Base-by-base conservation (phyloP, 129 eudicot species). In the Cynara cardunculus region DNA sequence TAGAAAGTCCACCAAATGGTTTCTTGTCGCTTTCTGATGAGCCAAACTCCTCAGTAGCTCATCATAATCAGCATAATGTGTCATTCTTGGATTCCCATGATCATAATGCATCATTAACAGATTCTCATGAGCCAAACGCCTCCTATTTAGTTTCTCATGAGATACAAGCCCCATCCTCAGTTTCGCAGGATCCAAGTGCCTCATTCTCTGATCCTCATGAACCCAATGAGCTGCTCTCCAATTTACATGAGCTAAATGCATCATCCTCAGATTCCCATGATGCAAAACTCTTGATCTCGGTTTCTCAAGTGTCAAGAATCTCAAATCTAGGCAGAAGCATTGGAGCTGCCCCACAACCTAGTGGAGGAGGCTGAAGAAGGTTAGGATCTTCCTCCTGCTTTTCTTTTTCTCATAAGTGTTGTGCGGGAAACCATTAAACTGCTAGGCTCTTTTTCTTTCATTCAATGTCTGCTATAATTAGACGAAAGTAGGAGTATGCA, bases 1-100 rank as follows among this genome's bases (percentile, higher is more conserved):
- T 83, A 59, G 82, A 77, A 77, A 77, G 82, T 83, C 82, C 82
- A 56, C 86, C 82, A 1, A 78, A 83, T 77, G 82, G 74, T 70
- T 53, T 82, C 78, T 53, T 76, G 72, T 76, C 41, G 1, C 67
- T 76, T 70, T 71, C 81, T 70, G 77, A 82, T 35, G 81, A 69
- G 31, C 85, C 82, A 21, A 69, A 53, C 44, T 71, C 78, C 46
- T 34, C 77, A 30, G 59, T 53, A 69, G 73, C 31, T 82, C 73
- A 31, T 59, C 70, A 2, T 75, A 37, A 76, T 77, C 81, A 69
- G 46, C 27, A 65, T n/a, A 71, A 81, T 65, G 28, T 82, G 67
- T 53, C 73, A 76, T 31, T 44, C 69, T 2, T 67, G 75, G 75
- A 66, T 74, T 44, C 75, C 68, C 59, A 81, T 13, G 34, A 67